These are phyloP conservation scores for Fomitopsis serialis DNA, from an alignment of 768 basidiomycete species.

Conservation along the genomic window DNA sequence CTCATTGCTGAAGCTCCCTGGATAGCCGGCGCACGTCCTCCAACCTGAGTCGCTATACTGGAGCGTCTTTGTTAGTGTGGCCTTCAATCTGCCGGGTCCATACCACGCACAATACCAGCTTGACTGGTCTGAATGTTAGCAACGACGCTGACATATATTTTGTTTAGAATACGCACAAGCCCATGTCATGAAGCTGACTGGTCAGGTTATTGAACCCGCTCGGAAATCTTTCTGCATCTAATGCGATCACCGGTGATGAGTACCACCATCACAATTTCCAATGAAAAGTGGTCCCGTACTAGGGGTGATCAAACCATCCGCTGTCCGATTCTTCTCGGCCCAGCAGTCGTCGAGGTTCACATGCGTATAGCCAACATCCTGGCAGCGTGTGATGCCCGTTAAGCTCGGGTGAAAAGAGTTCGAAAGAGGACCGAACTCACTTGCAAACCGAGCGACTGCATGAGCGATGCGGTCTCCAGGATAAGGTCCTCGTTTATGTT, in stretches of 20 bases:
- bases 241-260: not conserved
- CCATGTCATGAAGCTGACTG: conserved; percentile 47
- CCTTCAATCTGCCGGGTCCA: not conserved
- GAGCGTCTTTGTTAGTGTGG: not conserved
- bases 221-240: conserved; percentile 48
- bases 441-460: conserved; percentile 47
- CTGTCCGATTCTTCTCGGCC: conserved; percentile 49
- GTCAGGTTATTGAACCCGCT: conserved; percentile 57
- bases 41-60: conserved; percentile 70
- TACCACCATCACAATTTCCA: too few relatives aligned
- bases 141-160: too few relatives aligned
- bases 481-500: conserved; percentile 51
- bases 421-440: conserved; percentile 12
- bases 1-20: conserved; percentile 61
- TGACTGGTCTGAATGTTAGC: conserved; percentile 37
- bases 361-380: conserved; percentile 55
- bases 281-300: conserved; percentile 26
- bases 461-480: conserved; percentile 41
- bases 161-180: conserved; percentile 58
- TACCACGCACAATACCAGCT: conserved; percentile 52
- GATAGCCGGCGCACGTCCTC: conserved; percentile 61
- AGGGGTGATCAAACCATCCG: conserved; percentile 47
- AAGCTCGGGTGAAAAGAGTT: not conserved
- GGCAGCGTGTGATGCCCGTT: not conserved
- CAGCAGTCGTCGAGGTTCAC: conserved; percentile 68